phyloP scores from a whole-genome alignment of 164 flowering plant genomes.

The Aristolochia fimbriata region DNA sequence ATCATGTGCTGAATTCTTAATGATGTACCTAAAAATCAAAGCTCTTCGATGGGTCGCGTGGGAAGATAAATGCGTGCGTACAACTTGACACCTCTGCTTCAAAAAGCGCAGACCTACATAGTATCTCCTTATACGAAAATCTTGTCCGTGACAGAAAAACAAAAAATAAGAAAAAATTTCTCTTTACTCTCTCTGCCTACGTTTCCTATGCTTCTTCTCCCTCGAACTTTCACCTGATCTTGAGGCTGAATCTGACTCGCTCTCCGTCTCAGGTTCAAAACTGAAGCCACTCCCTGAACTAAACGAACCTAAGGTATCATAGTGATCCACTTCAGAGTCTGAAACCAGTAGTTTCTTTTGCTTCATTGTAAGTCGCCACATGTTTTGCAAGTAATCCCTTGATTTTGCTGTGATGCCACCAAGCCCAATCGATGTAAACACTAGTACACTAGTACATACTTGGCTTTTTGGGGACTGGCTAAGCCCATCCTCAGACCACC shows the following conservation, averaged over 20 bases:
- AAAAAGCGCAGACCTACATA: too few species aligned
- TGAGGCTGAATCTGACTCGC: slow-evolving; percentile 23
- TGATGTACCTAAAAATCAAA: too few species aligned
- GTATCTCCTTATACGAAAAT: too few species aligned
- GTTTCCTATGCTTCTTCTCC: slow-evolving; percentile 25
- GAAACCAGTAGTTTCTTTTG: slow-evolving; percentile 52
- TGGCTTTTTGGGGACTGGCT: too few species aligned
- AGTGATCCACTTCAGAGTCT: slow-evolving; percentile 39
- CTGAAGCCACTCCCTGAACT: slow-evolving; percentile 20
- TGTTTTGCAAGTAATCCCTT: slow-evolving; percentile 79
- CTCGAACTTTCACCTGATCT: slow-evolving; percentile 20
- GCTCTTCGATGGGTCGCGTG: too few species aligned
- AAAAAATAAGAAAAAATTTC: too few species aligned
- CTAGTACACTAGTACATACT: too few species aligned
- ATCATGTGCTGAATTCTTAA: too few species aligned
- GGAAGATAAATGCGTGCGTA: too few species aligned
- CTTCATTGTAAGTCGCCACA: slow-evolving; percentile 88
- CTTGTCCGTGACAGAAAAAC: too few species aligned
- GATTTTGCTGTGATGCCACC: slow-evolving; percentile 81
- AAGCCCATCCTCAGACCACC: too few species aligned
- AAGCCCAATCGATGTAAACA: slow-evolving; percentile 93
- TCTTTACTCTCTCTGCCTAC: slow-evolving; percentile 22
- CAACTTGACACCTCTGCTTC: too few species aligned
- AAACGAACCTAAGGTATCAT: slow-evolving; percentile 28
- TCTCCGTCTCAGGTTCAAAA: slow-evolving; percentile 19